phyloP scores from a whole-genome alignment of 257 asterid species.

The Avicennia marina region DNA sequence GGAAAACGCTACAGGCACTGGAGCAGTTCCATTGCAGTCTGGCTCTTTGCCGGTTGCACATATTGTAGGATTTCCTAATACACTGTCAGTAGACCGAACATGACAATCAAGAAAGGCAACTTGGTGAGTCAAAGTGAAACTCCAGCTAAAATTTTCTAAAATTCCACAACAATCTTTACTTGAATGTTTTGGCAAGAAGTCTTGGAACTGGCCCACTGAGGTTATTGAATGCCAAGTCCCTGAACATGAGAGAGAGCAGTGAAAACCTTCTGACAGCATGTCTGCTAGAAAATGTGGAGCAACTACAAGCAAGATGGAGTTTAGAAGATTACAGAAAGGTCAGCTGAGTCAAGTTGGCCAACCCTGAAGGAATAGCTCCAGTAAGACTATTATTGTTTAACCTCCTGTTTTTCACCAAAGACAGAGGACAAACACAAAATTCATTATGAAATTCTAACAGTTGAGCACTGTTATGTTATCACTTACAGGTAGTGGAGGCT shows the following conservation, averaged over 20 bases:
- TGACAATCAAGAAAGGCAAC: too few species aligned
- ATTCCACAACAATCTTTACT: too few species aligned
- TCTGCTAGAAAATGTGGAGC: too few species aligned
- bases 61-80: slow-evolving; percentile 81
- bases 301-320: background rate
- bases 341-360: slow-evolving; percentile 77
- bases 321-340: slow-evolving; percentile 60
- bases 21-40: slow-evolving; percentile 70
- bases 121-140: too few species aligned
- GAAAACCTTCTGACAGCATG: too few species aligned
- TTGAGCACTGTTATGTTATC: too few species aligned
- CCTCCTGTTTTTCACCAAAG: too few species aligned
- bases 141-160: too few species aligned
- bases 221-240: slow-evolving; percentile 80
- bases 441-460: too few species aligned
- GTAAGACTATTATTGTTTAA: slow-evolving; percentile 73
- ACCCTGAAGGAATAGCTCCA: slow-evolving; percentile 67
- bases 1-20: slow-evolving; percentile 53
- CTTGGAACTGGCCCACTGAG: slow-evolving; percentile 54
- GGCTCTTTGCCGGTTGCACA: slow-evolving; percentile 74
- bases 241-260: too few species aligned
- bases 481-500: slow-evolving; percentile 78
- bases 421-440: too few species aligned
- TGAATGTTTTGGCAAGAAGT: slow-evolving; percentile 50
- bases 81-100: slow-evolving; percentile 29